Evolutionary conservation across 2,329 filamentous ascomycete species (phyloP), one percentile per base, ranked within the genome.

Genomic region (Cordyceps javanica): DNA sequence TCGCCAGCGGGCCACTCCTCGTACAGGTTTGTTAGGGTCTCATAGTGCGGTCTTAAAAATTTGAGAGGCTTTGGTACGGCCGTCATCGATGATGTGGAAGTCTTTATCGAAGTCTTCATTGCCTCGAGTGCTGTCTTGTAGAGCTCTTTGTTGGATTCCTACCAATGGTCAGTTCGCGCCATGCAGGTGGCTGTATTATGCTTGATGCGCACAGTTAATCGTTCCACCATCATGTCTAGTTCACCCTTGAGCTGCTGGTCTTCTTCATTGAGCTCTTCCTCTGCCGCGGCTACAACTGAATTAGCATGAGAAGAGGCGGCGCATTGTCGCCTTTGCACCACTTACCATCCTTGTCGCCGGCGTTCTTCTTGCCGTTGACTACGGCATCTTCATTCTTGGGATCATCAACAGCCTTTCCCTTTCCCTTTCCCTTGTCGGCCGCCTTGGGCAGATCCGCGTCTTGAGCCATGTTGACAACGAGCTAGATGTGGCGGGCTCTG

Each of bases 81-180:
- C 50, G 94, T 99, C 94, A 99, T 99, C 46, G 95, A 99, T 60
- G 92, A 97, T 64, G 94, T 99, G 60, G 94, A 96, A 57, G 94
- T 99, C 80, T 97, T 97, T 81, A 99, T 99, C 70, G 91, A 95
- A 68, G 87, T 91, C 80, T 97, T 97, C 85, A 99, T 97, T 65
- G 91, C 89, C 74, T 97, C 92, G 65, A 99, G 80, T 56, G 94
- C 89, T 60, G 92, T 85, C 73, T 92, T 93, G 79, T 97, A 97
- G 65, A 97, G 88, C 59, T 85, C 86, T 64, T 82, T 81, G 75
- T 97, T 89, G 64, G 88, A 82, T 78, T 97, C 94, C 90, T 96
- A 55, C 6, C 10, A 26, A 28, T 42, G 11, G 23, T 55, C 23
- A 38, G 13, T 45, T 16, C 49, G 48, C 51, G 25, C 48, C n/a